Percentiles rank a stretch among this genome's conserved stretches.
These are phyloP conservation scores for Cryptomeria japonica DNA, from an alignment of 75 land plant genomes.

Conservation along the genomic window DNA sequence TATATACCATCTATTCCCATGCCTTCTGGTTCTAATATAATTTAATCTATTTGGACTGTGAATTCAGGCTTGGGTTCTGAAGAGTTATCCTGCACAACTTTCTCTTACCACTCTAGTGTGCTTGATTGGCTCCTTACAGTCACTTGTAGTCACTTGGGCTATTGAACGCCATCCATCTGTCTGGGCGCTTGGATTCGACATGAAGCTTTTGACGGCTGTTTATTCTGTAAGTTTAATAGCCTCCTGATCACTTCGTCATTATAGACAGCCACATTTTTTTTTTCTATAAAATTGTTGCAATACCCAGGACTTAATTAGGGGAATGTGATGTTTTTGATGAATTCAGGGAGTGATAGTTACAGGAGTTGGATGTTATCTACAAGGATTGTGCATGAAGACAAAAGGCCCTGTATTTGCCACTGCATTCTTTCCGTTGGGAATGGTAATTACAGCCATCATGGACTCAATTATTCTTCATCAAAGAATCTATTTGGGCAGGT, in stretches of 20 bases:
- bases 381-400: slow-evolving; percentile 46
- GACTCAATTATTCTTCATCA: slow-evolving; percentile 51
- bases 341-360: slow-evolving; percentile 60
- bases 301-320: too few species aligned
- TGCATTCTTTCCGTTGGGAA: slow-evolving; percentile 52
- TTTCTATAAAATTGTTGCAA: too few species aligned
- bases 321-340: too few species aligned
- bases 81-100: too few species aligned
- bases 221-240: slow-evolving; percentile 45
- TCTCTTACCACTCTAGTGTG: too few species aligned
- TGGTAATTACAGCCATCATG: slow-evolving; percentile 53
- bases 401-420: slow-evolving; percentile 69
- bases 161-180: slow-evolving; percentile 21
- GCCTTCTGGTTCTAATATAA: too few species aligned
- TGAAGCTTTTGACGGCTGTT: slow-evolving; percentile 28
- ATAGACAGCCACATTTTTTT: too few species aligned
- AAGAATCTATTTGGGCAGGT: slow-evolving; percentile 60
- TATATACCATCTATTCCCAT: too few species aligned
- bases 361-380: slow-evolving; percentile 60
- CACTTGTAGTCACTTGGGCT: slow-evolving; percentile 18
- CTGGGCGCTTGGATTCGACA: slow-evolving; percentile 36
- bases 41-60: too few species aligned
- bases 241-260: too few species aligned
- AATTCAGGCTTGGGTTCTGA: too few species aligned
- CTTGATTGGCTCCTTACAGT: slow-evolving; percentile 22